Evolutionary conservation across 768 basidiomycete genomes (phyloP), one percentile per base, ranked within the genome.

Genomic region (Clathrus columnatus): DNA sequence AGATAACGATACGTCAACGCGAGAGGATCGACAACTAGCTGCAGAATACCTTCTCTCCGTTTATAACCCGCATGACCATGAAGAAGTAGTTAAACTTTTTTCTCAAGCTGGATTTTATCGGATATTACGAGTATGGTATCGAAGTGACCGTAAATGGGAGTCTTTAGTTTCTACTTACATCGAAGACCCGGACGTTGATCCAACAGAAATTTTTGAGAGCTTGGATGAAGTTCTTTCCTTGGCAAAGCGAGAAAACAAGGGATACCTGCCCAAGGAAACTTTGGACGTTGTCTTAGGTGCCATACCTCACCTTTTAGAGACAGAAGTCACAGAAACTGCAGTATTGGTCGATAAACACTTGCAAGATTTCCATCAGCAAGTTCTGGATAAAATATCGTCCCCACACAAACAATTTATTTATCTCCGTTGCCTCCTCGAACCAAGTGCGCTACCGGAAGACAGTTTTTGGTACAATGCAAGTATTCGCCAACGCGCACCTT

Each of bases 1-100:
- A 57, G 91, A 93, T 64, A 65, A 73, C 0, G 91, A 95, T 65
- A 69, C 72, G 16, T 81, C 78, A 63, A 96, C 91, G 0, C 78
- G 85, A 23, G 95, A 98, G 65, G 96, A 98, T 69, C 83, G 96
- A 14, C 92, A 99, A 64, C 77, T 99, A 5, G 96, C 96, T 0
- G 83, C 85, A 7, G 96, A 99, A 70, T 96, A 85, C 67, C 80
- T 99, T 28, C 75, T 98, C 17, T 99, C 96, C 1, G 81, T 79
- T 0, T 97, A 96, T 67, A 90, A 82, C 36, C 96, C 95, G 0
- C 84, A 85, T 60, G 83, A 93, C 55, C 75, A 74, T 61, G 83
- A 87, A 21, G 73, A 73, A 20, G 75, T 95, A 51, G 68, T 85
- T 41, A 65, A 65, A 8, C 71, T 91, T 2, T 95, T 97, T 65